A percentile compares a stretch with the other conserved stretches of the same genome.
These are phyloP conservation scores for Sclerotiophoma versabilis DNA, from an alignment of 2,329 filamentous ascomycete genomes.

Conservation along the genomic window DNA sequence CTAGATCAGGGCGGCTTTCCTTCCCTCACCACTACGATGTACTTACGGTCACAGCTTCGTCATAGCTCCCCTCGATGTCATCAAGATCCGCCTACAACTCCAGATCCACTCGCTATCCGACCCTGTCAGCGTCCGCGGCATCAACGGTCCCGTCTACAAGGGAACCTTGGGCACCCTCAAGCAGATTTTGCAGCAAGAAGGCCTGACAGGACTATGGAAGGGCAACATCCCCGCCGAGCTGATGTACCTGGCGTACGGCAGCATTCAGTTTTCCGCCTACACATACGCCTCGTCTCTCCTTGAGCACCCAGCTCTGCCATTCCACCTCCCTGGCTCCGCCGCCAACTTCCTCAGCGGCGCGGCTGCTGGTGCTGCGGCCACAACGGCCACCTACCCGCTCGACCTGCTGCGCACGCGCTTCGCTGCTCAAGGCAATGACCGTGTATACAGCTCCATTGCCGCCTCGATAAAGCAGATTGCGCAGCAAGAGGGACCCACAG, in stretches of 20 bases:
- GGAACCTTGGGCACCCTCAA: conserved; percentile 78
- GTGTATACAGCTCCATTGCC: conserved; percentile 77
- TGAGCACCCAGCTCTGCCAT: conserved; percentile 55
- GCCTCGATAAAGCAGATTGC: conserved; percentile 76
- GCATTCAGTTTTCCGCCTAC: conserved; percentile 89
- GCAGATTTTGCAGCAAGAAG: conserved; percentile 81
- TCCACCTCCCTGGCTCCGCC: conserved; percentile 67
- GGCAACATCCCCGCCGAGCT: conserved; percentile 95
- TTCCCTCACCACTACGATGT: not conserved
- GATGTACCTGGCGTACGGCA: conserved; percentile 91
- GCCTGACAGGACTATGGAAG: conserved; percentile 89
- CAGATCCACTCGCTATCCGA: conserved; percentile 86
- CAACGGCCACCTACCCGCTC: conserved; percentile 85
- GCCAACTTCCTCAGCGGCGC: conserved; percentile 88
- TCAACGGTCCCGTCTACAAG: conserved; percentile 66
- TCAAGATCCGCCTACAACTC: conserved; percentile 97
- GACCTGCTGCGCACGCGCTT: conserved; percentile 94
- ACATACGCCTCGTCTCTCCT: conserved; percentile 75
- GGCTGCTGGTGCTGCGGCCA: conserved; percentile 80
- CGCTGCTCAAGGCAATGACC: conserved; percentile 86
- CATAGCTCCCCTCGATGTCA: conserved; percentile 92
- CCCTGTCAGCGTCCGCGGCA: conserved; percentile 64
- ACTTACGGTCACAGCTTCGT: conserved; percentile 70
- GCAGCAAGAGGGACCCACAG: conserved; percentile 73
- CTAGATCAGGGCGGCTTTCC: not conserved